phyloP scores from a whole-genome alignment of 148 eudicot species.

The Nepenthes mirabilis region DNA sequence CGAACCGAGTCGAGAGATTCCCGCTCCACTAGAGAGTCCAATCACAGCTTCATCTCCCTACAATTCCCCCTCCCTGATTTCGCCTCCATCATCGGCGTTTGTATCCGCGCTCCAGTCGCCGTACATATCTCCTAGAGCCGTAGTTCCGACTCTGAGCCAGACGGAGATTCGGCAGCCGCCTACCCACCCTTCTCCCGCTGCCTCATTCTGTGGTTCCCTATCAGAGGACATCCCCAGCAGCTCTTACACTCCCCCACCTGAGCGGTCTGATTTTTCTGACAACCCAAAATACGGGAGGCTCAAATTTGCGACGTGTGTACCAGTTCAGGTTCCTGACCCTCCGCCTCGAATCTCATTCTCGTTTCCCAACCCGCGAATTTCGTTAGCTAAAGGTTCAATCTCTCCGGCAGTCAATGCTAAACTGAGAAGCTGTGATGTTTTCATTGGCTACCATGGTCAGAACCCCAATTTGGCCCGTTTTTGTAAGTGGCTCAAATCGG shows the following conservation, averaged over 20 bases:
- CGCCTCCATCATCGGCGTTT: slow-evolving; percentile 81
- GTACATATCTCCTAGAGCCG: slow-evolving; percentile 65
- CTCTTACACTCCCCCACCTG: slow-evolving; percentile 64
- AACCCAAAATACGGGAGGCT: slow-evolving; percentile 24
- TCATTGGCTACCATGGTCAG: slow-evolving; percentile 64
- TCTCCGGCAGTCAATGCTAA: slow-evolving; percentile 62
- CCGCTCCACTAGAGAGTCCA: slow-evolving; percentile 6
- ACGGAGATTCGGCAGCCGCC: slow-evolving; percentile 14
- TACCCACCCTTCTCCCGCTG: slow-evolving; percentile 39
- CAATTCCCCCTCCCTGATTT: slow-evolving; percentile 52
- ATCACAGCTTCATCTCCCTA: slow-evolving; percentile 31
- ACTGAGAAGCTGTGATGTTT: slow-evolving; percentile 81
- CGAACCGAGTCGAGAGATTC: slow-evolving; percentile 8
- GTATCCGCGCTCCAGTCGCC: slow-evolving; percentile 79
- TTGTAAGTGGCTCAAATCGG: slow-evolving; percentile 87
- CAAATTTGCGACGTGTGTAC: slow-evolving; percentile 39
- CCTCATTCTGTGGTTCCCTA: slow-evolving; percentile 41
- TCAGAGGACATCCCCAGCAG: slow-evolving; percentile 65
- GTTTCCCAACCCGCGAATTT: slow-evolving; percentile 57
- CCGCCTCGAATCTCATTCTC: slow-evolving; percentile 61
- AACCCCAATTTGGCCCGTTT: slow-evolving; percentile 47
- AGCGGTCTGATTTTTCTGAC: slow-evolving; percentile 42
- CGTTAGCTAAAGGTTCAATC: slow-evolving; percentile 46
- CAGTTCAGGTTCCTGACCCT: slow-evolving; percentile 24
- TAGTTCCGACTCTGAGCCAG: slow-evolving; percentile 14